Conservation (phyloP, 202 grass and related monocot genomes). For the Brachypodium distachyon region DNA sequence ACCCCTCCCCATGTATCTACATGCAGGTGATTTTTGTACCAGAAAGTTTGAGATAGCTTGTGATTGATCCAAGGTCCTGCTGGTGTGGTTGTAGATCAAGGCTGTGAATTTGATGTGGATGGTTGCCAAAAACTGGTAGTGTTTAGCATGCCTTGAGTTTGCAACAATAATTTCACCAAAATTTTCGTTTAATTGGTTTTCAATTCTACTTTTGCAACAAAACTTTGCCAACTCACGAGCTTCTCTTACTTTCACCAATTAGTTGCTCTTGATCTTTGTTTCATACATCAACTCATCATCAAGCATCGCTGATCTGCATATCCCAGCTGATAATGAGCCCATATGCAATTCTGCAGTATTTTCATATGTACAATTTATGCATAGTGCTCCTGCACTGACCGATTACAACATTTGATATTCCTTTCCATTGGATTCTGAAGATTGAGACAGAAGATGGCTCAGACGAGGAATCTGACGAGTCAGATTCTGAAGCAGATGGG, state of each 20-base stretch:
- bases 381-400: not conserved
- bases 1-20: conserved; percentile 70
- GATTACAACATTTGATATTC: not conserved
- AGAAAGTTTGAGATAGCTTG: not conserved
- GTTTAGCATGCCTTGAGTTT: not conserved
- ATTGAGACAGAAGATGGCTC: conserved; percentile 37
- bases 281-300: not conserved
- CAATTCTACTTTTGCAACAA: not conserved
- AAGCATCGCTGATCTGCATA: not conserved
- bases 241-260: not conserved
- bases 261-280: not conserved
- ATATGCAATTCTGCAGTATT: not conserved
- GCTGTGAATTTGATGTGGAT: not conserved
- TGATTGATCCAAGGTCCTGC: not conserved
- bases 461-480: conserved; percentile 30
- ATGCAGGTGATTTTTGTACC: conserved; percentile 46
- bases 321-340: not conserved
- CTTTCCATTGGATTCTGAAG: conserved; percentile 6
- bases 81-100: not conserved
- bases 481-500: conserved; percentile 31
- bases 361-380: not conserved
- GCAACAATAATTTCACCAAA: not conserved
- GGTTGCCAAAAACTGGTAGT: not conserved
- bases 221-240: not conserved
- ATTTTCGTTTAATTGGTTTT: not conserved